phyloP scores from a whole-genome alignment of 371 early-diverging fungal genomes.

The Globomyces sp. region DNA sequence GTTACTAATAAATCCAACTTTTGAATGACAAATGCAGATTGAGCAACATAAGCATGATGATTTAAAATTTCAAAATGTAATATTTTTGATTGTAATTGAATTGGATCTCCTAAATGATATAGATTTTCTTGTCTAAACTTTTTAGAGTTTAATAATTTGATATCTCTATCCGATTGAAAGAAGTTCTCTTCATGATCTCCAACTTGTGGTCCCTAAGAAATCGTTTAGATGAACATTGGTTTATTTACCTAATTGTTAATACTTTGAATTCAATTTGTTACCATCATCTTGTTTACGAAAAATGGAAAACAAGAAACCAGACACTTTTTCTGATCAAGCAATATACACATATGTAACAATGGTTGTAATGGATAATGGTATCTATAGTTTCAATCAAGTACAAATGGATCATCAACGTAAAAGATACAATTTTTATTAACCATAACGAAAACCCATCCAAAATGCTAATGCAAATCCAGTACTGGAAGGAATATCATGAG shows the following conservation, averaged over 20 bases:
- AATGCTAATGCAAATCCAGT: slow-evolving; percentile 43
- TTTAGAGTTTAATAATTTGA: slow-evolving; percentile 56
- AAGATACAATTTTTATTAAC: slow-evolving; percentile 17
- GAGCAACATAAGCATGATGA: slow-evolving; percentile 48
- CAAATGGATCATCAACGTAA: too few species aligned
- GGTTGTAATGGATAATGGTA: too few species aligned
- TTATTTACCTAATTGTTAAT: too few species aligned
- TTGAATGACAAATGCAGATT: slow-evolving; percentile 60
- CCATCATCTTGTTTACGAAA: too few species aligned
- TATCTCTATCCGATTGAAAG: slow-evolving; percentile 76
- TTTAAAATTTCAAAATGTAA: slow-evolving; percentile 46
- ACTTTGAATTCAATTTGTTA: too few species aligned
- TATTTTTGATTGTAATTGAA: slow-evolving; percentile 63
- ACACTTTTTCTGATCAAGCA: too few species aligned
- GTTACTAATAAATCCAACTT: slow-evolving; percentile 49
- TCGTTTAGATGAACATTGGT: too few species aligned
- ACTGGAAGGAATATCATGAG: slow-evolving; percentile 36
- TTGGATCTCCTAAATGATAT: slow-evolving; percentile 52
- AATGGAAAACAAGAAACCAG: too few species aligned
- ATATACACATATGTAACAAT: too few species aligned
- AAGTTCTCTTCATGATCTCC: slow-evolving; percentile 60
- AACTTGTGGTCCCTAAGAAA: slow-evolving; percentile 1
- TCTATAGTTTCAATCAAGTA: too few species aligned
- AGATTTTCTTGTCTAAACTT: slow-evolving; percentile 62
- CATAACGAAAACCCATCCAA: slow-evolving; percentile 40